A percentile compares a stretch with the other conserved stretches of the same genome.
Conservation (phyloP, 768 basidiomycete species). For the Phlebiopsis gigantea region DNA sequence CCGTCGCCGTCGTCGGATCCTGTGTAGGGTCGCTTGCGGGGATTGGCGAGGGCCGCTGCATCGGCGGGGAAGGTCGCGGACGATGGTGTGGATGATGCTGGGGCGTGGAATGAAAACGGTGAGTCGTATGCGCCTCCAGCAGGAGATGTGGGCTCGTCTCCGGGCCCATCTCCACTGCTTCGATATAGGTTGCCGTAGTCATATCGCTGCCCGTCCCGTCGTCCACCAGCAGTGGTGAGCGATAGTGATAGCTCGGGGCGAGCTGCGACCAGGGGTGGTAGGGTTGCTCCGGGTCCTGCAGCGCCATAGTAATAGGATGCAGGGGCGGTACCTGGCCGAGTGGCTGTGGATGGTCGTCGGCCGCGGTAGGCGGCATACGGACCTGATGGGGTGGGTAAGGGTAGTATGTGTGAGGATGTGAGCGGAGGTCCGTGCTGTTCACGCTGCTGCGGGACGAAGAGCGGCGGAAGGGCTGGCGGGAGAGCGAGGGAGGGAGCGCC, state of each 20-base stretch:
- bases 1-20: constrained; percentile 41
- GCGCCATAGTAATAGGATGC: constrained; percentile 48
- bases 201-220: constrained; percentile 12
- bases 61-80: constrained; percentile 23
- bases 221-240: constrained; percentile 30
- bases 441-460: constrained; percentile 33
- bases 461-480: constrained; percentile 32
- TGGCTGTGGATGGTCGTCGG: constrained; percentile 52
- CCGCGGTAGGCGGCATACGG: constrained; percentile 32
- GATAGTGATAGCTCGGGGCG: constrained; percentile 39
- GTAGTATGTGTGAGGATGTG: constrained; percentile 47
- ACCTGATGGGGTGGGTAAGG: constrained; percentile 43
- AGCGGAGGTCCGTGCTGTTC: constrained; percentile 24
- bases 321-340: constrained; percentile 69
- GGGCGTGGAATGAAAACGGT: constrained; percentile 78
- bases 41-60: constrained; percentile 29
- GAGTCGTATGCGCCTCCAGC: constrained; percentile 42
- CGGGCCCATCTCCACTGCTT: constrained; percentile 23
- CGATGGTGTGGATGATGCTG: constrained; percentile 35
- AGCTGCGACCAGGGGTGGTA: constrained; percentile 25
- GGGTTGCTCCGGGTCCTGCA: neutral
- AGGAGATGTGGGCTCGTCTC: constrained; percentile 28
- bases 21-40: constrained; percentile 59
- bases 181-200: constrained; percentile 22
- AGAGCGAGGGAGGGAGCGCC: constrained; percentile 37